A percentile compares a stretch with the other conserved stretches of the same genome.
Conservation (phyloP, 495 filamentous ascomycete species). For the Neurospora intermedia region DNA sequence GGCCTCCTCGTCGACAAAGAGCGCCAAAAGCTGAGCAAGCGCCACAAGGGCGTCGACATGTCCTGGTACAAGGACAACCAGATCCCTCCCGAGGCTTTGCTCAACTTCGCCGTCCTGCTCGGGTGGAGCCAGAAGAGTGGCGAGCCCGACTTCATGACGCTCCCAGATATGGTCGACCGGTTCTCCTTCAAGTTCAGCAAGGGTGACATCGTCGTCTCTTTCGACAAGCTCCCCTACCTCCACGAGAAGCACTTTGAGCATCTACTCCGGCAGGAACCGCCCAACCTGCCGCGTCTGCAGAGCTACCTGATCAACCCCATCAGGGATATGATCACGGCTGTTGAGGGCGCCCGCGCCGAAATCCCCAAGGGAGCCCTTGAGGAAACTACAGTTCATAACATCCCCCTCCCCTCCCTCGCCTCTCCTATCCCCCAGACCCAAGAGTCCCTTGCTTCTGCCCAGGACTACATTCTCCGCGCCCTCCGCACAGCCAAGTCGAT, state of each 20-base stretch:
- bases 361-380: not conserved
- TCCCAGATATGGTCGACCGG: constrained; percentile 58
- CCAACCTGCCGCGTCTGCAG: not conserved
- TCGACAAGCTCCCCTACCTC: constrained; percentile 69
- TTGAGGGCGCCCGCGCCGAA: not conserved
- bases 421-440: not conserved
- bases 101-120: constrained; percentile 75
- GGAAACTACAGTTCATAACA: not conserved
- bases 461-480: constrained; percentile 5
- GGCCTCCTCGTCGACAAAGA: constrained; percentile 68
- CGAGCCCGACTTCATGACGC: constrained; percentile 51
- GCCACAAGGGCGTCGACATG: constrained; percentile 62
- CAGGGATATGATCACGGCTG: not conserved
- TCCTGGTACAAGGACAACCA: constrained; percentile 54
- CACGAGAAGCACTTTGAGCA: constrained; percentile 55
- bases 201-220: constrained; percentile 77
- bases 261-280: constrained; percentile 2
- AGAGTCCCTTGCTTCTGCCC: not conserved
- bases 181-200: constrained; percentile 79
- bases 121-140: constrained; percentile 60
- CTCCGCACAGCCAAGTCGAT: constrained; percentile 10
- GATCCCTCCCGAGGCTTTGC: constrained; percentile 60
- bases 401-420: constrained; percentile 1
- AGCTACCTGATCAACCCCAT: constrained; percentile 13
- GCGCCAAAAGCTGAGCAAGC: constrained; percentile 82